Evolutionary conservation across 169 alveolate species (phyloP).

Genomic region (Plasmodium billcollinsi): DNA sequence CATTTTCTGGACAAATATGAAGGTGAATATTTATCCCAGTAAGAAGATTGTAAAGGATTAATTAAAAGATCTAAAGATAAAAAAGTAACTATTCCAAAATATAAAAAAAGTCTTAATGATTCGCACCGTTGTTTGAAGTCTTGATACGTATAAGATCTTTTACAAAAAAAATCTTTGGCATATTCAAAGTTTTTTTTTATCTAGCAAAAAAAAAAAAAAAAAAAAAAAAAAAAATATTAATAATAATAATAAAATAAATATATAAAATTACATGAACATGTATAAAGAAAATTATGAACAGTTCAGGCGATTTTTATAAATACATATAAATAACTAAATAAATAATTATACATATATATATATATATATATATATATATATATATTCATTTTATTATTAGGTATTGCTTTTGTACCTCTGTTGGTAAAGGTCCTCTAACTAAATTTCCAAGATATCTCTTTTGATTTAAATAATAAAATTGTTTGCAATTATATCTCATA

Average conservation of each 20-base stretch:
- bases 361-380: no score
- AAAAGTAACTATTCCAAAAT: slow-evolving; percentile 81
- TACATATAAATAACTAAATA: no score
- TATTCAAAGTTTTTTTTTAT: slow-evolving; percentile 57
- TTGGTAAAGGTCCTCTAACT: slow-evolving; percentile 64
- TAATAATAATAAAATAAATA: background rate
- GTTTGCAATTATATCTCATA: background rate
- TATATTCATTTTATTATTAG: no score
- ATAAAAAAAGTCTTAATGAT: slow-evolving; percentile 79
- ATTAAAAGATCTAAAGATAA: slow-evolving; percentile 78
- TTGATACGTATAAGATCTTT: slow-evolving; percentile 73
- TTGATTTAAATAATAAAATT: slow-evolving; percentile 4
- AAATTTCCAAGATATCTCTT: slow-evolving; percentile 48
- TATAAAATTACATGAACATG: no score
- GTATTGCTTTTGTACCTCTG: slow-evolving; percentile 10
- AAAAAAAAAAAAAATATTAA: background rate
- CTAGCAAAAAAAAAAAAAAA: slow-evolving; percentile 1
- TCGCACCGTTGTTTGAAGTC: slow-evolving; percentile 85
- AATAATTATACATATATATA: no score
- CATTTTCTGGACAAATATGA: slow-evolving; percentile 64
- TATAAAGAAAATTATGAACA: no score
- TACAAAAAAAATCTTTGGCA: slow-evolving; percentile 80
- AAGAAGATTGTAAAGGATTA: slow-evolving; percentile 79
- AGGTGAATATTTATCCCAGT: slow-evolving; percentile 80
- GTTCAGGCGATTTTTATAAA: no score